phyloP scores from a whole-genome alignment of 192 early-diverging fungal genomes.

The Geosiphon pyriformis region DNA sequence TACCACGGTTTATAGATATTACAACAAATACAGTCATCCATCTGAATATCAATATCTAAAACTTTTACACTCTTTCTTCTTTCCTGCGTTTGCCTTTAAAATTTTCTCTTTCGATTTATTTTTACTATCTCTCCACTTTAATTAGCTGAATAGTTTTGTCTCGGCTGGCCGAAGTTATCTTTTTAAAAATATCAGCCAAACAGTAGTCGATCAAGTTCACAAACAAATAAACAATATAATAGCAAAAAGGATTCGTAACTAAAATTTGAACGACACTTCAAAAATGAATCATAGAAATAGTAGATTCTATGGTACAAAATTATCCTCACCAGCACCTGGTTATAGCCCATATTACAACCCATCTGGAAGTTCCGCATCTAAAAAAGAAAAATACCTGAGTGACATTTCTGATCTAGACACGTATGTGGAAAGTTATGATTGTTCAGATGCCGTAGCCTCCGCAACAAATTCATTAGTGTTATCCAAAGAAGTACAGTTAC shows the following conservation, averaged over 20 bases:
- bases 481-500: conserved; percentile 5
- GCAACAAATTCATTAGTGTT: neutral
- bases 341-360: conserved; percentile 7
- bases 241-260: neutral
- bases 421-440: neutral
- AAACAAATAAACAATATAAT: neutral
- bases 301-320: neutral
- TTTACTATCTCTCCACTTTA: neutral
- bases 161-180: conserved; percentile 13
- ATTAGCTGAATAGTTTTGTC: neutral
- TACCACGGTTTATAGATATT: no score
- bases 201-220: neutral
- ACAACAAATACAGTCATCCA: neutral
- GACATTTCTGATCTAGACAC: neutral
- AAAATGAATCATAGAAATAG: neutral
- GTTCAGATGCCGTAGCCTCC: neutral
- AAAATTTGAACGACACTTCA: neutral
- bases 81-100: no score
- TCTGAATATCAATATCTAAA: neutral
- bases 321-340: neutral
- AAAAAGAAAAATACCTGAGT: neutral
- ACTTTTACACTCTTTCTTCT: no score
- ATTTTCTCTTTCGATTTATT: neutral
- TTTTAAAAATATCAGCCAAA: neutral
- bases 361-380: neutral